These are phyloP conservation scores for Leptomonas pyrrhocoris DNA, from an alignment of 208 protist genomes.

Conservation along the genomic window DNA sequence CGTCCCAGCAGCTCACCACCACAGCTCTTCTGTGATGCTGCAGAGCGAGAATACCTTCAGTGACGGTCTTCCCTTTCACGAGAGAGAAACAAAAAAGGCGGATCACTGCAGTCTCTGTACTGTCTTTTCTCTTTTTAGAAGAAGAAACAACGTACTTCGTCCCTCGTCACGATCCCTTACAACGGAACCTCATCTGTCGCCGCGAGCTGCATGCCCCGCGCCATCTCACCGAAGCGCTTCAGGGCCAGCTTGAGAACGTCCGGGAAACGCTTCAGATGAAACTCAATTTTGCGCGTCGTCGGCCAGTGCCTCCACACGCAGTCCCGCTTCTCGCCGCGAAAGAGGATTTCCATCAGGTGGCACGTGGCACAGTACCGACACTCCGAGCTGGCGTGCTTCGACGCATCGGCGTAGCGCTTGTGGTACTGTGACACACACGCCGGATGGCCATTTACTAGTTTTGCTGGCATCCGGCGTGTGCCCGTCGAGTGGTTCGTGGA, in stretches of 20 bases:
- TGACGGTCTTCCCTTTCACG: too few relatives aligned
- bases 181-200: constrained; percentile 37
- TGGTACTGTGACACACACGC: constrained; percentile 69
- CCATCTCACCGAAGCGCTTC: constrained; percentile 36
- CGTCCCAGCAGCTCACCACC: too few relatives aligned
- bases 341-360: constrained; percentile 77
- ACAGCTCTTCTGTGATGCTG: too few relatives aligned
- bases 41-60: too few relatives aligned
- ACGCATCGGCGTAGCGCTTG: constrained; percentile 39
- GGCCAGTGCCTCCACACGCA: constrained; percentile 77
- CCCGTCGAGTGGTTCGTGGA: background rate
- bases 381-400: constrained; percentile 48
- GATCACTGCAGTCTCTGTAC: too few relatives aligned
- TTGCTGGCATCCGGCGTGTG: background rate
- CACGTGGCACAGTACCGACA: constrained; percentile 73
- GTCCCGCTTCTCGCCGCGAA: constrained; percentile 44
- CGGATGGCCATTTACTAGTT: background rate
- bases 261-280: constrained; percentile 53
- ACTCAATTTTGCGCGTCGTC: constrained; percentile 49
- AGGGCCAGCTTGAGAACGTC: constrained; percentile 41
- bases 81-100: too few relatives aligned
- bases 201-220: constrained; percentile 35
- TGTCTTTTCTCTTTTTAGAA: too few relatives aligned
- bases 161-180: background rate
- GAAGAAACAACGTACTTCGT: too few relatives aligned